Evolutionary conservation across 306 rosid genomes (phyloP).

Genomic region (Prosopis cineraria): DNA sequence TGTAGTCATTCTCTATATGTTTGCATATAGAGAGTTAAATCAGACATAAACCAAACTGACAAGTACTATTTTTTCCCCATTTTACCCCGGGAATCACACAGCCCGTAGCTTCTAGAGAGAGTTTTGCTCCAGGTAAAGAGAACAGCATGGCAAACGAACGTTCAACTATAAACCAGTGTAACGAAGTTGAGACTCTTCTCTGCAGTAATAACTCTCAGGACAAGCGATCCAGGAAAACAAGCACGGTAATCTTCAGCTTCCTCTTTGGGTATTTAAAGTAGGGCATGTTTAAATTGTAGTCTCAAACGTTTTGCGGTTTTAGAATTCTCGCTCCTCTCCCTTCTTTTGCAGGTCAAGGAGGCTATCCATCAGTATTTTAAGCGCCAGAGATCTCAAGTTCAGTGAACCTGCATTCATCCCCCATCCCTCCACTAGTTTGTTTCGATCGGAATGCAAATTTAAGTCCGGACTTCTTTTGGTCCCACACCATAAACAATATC

Average conservation of each 20-base stretch:
- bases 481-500: constrained; percentile 7
- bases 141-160: constrained; percentile 48
- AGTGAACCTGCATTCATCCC: constrained; percentile 34
- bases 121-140: constrained; percentile 64
- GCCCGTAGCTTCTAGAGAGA: constrained; percentile 90
- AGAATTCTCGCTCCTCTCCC: not conserved
- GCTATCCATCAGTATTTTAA: constrained; percentile 78
- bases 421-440: not conserved
- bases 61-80: not conserved
- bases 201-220: constrained; percentile 64
- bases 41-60: too few species aligned
- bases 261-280: constrained; percentile 3
- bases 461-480: not conserved
- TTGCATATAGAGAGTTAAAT: too few species aligned
- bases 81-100: constrained; percentile 32
- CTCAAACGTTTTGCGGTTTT: not conserved
- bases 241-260: constrained; percentile 64
- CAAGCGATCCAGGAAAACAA: constrained; percentile 79
- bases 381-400: constrained; percentile 75
- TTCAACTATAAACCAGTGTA: constrained; percentile 44
- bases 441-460: constrained; percentile 25
- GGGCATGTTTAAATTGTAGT: not conserved
- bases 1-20: not conserved
- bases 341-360: constrained; percentile 76
- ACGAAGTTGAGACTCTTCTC: constrained; percentile 56